Base-by-base conservation (phyloP, 1,284 basidiomycete species). In the Microbotryomycetes sp. region DNA sequence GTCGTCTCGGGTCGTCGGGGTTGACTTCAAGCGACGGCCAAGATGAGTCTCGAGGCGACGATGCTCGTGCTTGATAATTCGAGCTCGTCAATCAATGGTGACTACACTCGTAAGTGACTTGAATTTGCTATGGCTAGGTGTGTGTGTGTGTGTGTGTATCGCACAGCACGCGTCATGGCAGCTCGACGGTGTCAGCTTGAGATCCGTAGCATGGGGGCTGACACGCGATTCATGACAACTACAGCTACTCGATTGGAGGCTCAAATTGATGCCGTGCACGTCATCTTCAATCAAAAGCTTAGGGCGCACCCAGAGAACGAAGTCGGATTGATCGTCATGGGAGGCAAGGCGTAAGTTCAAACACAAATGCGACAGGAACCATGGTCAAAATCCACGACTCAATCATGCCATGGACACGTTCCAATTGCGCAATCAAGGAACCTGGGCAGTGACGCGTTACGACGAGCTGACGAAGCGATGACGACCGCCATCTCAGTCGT, bases 241-340 rank as follows among this genome's bases (percentile, higher is more conserved):
- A 29, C 57, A 68, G 69, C 71, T 2, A 70, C 66, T 6, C 69
- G 77, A 7, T 92, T 92, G 76, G 86, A 88, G 58, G 90, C 93
- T 1, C 94, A 97, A 77, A 79, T 86, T 16, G 93, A 98, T 77
- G 91, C 94, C 3, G 89, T 93, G 65, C 92, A 85, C 66, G 84
- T 87, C 60, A 82, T 97, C 72, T 96, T 97, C 77, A 86, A 88
- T 74, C 86, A 89, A 61, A 98, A 98, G 82, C 88, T 88, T 67
- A 87, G 91, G 76, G 86, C 89, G 46, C 96, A 99, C 79, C 92
- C 94, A 28, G 96, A 99, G 79, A 97, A 89, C 78, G 92, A 91
- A 16, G 92, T 97, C 57, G 94, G 94, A 6, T 78, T 97, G 59
- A 96, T 99, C 92, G 93, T 92, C 46, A 94, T 96, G 89, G 94